Base-by-base conservation (phyloP, 495 filamentous ascomycete species). In the Aspergillus cavernicola region DNA sequence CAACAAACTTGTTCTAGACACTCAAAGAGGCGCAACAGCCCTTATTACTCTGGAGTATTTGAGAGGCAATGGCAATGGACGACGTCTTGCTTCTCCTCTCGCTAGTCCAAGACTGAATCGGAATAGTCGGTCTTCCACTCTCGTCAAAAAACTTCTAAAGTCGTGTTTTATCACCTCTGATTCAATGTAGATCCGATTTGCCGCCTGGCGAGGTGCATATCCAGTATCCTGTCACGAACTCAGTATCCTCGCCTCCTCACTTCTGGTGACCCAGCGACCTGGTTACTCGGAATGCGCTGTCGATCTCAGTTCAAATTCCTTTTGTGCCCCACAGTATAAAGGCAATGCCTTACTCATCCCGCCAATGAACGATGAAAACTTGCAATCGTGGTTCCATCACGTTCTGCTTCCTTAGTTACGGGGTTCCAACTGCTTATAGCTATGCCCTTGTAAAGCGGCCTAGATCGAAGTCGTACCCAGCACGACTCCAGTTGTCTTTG, bases 211-310 rank as follows among this genome's bases (percentile, higher is more conserved):
- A 54, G 24, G 23, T 52, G 16, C 52, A 45, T 33, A 29, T 33
- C 13, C 28, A 53, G 22, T 11, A 44, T 43, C 28, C 12, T 10
- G 16, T 38, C 38, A 28, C 24, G 33, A 46, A 23, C 32, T 44
- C 22, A 20, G 38, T 29, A 45, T 53, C 36, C 20, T 36, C 47
- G 32, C 36, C 28, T 36, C 20, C 26, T 43, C 6, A 4, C n/a
- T 12, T 19, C 28, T n/a, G 24, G 29, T 40, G 52, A 58, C 48
- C 59, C 59, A 56, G 41, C 51, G 47, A 61, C 51, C 59, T 35
- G 59, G 59, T 61, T 52, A 20, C 38, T 38, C 24, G 24, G 37
- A 49, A 61, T 40, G 59, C 59, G 51, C 22, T 24, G 57, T 55
- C 57, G 57, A 59, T 59, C 57, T 18, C 50, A 43, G 12, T 29